Evolutionary conservation across 306 rosid species (phyloP).

Genomic region (Prunus mongolica): DNA sequence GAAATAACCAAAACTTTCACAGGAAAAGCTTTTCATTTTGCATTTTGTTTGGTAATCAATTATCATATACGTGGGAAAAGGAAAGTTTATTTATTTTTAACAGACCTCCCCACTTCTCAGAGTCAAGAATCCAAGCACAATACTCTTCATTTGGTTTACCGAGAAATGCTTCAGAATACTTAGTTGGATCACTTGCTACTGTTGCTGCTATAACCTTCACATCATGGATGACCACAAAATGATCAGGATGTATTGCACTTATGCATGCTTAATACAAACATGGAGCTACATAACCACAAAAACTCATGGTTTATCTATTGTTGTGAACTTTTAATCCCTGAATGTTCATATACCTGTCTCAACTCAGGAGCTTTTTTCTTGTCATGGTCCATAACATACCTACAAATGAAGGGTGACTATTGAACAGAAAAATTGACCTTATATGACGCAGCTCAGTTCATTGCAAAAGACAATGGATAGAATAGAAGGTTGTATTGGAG

Average conservation of each 20-base stretch:
- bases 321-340: neutral
- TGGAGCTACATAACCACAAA: neutral
- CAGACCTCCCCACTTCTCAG: slow-evolving; percentile 99
- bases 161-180: slow-evolving; percentile 82
- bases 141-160: slow-evolving; percentile 87
- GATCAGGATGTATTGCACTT: neutral
- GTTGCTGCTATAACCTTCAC: slow-evolving; percentile 88
- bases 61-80: neutral
- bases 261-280: neutral
- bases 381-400: slow-evolving; percentile 92
- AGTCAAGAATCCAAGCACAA: slow-evolving; percentile 86
- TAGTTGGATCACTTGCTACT: slow-evolving; percentile 78
- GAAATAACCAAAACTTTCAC: neutral
- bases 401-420: slow-evolving; percentile 23
- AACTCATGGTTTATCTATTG: neutral
- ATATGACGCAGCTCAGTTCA: neutral
- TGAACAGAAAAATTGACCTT: neutral
- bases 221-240: slow-evolving; percentile 2
- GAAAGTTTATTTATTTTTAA: neutral
- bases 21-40: neutral
- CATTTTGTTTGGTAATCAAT: neutral
- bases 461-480: neutral
- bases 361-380: slow-evolving; percentile 66
- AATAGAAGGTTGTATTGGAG: neutral
- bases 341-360: slow-evolving; percentile 56